Percentiles rank a stretch among this genome's conserved stretches.
Evolutionary conservation across 768 basidiomycete genomes (phyloP).

Genomic region (Trametes elegans): DNA sequence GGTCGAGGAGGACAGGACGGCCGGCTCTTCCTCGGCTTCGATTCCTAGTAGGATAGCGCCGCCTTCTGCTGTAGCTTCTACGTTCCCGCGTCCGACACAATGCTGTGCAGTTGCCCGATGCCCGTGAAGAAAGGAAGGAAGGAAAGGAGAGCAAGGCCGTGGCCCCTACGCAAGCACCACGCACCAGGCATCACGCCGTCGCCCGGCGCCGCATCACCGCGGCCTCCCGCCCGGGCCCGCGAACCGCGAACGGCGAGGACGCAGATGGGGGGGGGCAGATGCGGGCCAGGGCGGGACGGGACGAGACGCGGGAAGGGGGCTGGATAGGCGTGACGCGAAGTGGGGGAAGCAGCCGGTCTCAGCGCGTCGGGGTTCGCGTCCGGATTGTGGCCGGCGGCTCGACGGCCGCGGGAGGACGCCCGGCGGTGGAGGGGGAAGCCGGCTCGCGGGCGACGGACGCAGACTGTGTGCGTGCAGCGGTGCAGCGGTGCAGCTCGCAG

Average conservation of each 20-base stretch:
- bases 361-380: neutral
- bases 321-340: neutral
- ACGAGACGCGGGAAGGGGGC: neutral
- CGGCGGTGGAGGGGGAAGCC: neutral
- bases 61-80: constrained; percentile 6
- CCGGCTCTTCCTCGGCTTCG: constrained; percentile 9
- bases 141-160: no score
- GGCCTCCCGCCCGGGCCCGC: neutral
- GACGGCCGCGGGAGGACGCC: neutral
- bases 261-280: neutral
- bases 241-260: neutral
- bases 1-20: neutral
- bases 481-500: no score
- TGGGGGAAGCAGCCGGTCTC: neutral
- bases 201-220: neutral
- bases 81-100: constrained; percentile 9
- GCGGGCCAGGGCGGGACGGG: neutral
- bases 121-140: no score
- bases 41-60: constrained; percentile 9
- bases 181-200: no score
- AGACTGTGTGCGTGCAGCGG: no score
- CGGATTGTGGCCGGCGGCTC: neutral
- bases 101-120: constrained; percentile 1
- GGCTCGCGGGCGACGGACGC: no score
- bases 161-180: no score